phyloP scores from a whole-genome alignment of 495 filamentous ascomycete species.

The Lophiostoma macrostomum region DNA sequence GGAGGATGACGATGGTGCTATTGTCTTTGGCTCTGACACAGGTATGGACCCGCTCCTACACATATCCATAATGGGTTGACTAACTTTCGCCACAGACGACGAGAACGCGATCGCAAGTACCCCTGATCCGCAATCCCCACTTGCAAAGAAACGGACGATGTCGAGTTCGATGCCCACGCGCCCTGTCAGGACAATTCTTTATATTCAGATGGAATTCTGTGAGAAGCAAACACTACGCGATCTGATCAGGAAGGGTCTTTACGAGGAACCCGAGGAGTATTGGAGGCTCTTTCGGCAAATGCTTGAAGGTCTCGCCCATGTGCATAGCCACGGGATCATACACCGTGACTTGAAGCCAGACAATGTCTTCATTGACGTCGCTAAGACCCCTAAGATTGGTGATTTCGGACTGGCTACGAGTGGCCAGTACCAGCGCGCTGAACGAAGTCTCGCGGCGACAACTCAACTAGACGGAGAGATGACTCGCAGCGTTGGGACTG shows the following conservation, averaged over 20 bases:
- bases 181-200: constrained; percentile 58
- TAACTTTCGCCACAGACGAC: constrained; percentile 10
- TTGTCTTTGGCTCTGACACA: constrained; percentile 27
- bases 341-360: constrained; percentile 98
- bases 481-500: constrained; percentile 90
- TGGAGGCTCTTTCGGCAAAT: constrained; percentile 93
- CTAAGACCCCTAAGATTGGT: constrained; percentile 87
- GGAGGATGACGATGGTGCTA: constrained; percentile 36
- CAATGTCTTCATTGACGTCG: constrained; percentile 91
- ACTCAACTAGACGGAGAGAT: constrained; percentile 52
- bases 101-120: constrained; percentile 3
- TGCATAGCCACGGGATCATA: constrained; percentile 88
- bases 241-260: constrained; percentile 74
- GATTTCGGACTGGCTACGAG: constrained; percentile 94
- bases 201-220: constrained; percentile 97
- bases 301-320: constrained; percentile 83
- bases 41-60: constrained; percentile 10
- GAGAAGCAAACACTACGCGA: constrained; percentile 92
- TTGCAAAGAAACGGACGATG: constrained; percentile 24
- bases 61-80: background rate
- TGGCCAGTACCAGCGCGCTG: constrained; percentile 63
- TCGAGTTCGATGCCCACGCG: constrained; percentile 33
- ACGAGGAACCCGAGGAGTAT: constrained; percentile 66
- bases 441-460: constrained; percentile 41
- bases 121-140: background rate